Base-by-base conservation (phyloP, 345 rosid genomes). In the Eucalyptus pauciflora region DNA sequence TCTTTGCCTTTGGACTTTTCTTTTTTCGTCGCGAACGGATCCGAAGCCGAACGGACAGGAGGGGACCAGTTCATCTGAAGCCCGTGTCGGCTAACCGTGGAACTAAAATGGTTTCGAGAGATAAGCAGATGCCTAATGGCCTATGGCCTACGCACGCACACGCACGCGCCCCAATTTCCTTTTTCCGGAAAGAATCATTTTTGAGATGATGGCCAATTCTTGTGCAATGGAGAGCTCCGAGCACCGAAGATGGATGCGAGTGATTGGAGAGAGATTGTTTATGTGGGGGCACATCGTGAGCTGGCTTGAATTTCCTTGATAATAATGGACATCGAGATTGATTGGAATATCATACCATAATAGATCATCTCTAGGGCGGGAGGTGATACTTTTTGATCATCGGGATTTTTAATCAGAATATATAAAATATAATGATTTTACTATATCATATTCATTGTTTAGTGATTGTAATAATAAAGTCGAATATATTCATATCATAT, bases 301-400 rank as follows among this genome's bases (percentile, higher is more conserved):
- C 37, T 69, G 79, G 43, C 22, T 67, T 37, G 22, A 67, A 67
- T 31, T 67, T 17, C 22, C 80, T 31, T 31, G 12, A 1, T 16
- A 8, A 15, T 0, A 10, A 16, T 31, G 22, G 22, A 31, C 6
- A 16, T 3, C 12, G 12, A 1, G 3, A 67, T 31, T 31, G 2
- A 31, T 8, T 7, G 25, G 2, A 41, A 71, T 0, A 2, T 10
- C 46, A 5, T 3, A 10, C 46, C 3, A 5, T 3, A 1, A 37
- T 37, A 71, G 1, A 71, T 69, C 10, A 16, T 16, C 22, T 31
- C 6, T 31, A 31, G 27, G 13, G 4, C 2, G 1, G 4, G 13
- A 10, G 3, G 2, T 2, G 5, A 37, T 11, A 18, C 25, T 17
- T 33, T 33, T 43, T 43, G 7, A 2, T 43, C 7, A 6, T 43